Conservation (phyloP, 352 stramenopile species). For the Phytopythium mirpurense region DNA sequence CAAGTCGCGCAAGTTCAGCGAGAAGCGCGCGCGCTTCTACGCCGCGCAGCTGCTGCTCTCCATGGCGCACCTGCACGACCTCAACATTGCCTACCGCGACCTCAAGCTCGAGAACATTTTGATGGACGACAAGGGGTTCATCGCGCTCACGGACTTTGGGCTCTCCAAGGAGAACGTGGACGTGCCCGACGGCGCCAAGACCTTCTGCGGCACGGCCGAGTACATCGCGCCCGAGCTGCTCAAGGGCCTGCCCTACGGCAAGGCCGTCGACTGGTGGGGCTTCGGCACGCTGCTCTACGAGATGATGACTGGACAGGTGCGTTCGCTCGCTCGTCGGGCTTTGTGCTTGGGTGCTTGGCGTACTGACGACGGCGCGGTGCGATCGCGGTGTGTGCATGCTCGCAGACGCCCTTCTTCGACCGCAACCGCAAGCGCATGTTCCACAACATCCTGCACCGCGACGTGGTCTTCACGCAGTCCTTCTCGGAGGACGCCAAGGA, state of each 20-base stretch:
- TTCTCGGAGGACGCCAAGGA: constrained; percentile 89
- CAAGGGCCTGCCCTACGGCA: constrained; percentile 86
- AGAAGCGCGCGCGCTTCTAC: constrained; percentile 89
- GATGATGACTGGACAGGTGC: constrained; percentile 88
- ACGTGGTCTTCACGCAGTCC: constrained; percentile 80
- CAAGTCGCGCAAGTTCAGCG: constrained; percentile 87
- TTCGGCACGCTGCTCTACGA: constrained; percentile 93
- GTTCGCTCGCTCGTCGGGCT: not conserved
- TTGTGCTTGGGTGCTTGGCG: not conserved
- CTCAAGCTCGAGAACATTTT: constrained; percentile 95
- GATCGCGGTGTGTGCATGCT: not conserved
- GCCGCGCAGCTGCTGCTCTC: constrained; percentile 88
- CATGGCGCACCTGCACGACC: constrained; percentile 90
- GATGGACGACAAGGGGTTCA: constrained; percentile 93
- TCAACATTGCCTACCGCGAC: constrained; percentile 93
- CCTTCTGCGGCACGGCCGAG: constrained; percentile 91
- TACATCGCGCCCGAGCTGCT: constrained; percentile 92
- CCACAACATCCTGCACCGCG: constrained; percentile 89
- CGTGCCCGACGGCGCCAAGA: constrained; percentile 83
- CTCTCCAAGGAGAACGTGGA: constrained; percentile 92
- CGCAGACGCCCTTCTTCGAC: constrained; percentile 94
- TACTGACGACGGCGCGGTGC: not conserved
- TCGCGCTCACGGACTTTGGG: constrained; percentile 91
- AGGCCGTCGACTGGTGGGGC: constrained; percentile 92
- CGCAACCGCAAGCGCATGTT: constrained; percentile 95